phyloP scores from a whole-genome alignment of 164 flowering plant species.

The Nymphaea thermarum region DNA sequence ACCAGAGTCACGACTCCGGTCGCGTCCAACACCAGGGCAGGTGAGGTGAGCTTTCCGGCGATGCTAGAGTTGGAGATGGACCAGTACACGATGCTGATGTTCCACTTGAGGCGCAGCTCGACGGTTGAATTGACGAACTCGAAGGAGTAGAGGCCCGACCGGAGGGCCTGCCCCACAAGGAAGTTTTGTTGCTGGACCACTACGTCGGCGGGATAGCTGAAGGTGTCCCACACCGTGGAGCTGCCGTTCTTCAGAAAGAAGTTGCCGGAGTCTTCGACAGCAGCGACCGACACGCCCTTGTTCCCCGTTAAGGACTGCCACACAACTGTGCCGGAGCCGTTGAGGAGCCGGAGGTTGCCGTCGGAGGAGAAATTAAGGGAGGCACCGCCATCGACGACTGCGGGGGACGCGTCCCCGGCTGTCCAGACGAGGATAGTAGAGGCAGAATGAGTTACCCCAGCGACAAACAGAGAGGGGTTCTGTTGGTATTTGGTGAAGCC shows the following conservation, averaged over 20 bases:
- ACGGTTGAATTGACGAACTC: slow-evolving; percentile 9
- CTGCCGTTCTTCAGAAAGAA: slow-evolving; percentile 6
- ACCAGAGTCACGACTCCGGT: slow-evolving; percentile 41
- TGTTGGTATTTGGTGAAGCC: slow-evolving; percentile 16
- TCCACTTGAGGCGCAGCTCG: slow-evolving; percentile 26
- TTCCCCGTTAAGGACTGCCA: slow-evolving; percentile 23
- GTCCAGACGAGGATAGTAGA: slow-evolving; percentile 16
- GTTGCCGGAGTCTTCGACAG: slow-evolving; percentile 20
- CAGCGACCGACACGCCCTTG: slow-evolving; percentile 17
- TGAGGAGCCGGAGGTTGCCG: slow-evolving; percentile 26
- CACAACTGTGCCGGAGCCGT: slow-evolving; percentile 15
- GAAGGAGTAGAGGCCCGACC: slow-evolving; percentile 26
- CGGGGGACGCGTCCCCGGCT: slow-evolving; percentile 11
- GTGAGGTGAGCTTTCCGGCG: slow-evolving; percentile 22
- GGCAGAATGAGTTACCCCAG: slow-evolving; percentile 11
- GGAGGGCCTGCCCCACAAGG: slow-evolving; percentile 7
- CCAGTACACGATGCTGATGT: slow-evolving; percentile 17
- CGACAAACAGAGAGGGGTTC: slow-evolving; percentile 8
- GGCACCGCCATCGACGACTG: slow-evolving; percentile 11
- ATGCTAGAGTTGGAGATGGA: slow-evolving; percentile 16
- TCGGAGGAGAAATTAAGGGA: slow-evolving; percentile 12
- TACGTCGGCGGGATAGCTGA: slow-evolving; percentile 29
- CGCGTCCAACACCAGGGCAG: slow-evolving; percentile 28
- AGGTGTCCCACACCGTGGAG: slow-evolving; percentile 20
- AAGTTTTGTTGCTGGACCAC: slow-evolving; percentile 21